Percentiles rank a stretch among this genome's conserved stretches.
Evolutionary conservation across 148 eudicot species (phyloP).

Genomic region (Beta vulgaris): DNA sequence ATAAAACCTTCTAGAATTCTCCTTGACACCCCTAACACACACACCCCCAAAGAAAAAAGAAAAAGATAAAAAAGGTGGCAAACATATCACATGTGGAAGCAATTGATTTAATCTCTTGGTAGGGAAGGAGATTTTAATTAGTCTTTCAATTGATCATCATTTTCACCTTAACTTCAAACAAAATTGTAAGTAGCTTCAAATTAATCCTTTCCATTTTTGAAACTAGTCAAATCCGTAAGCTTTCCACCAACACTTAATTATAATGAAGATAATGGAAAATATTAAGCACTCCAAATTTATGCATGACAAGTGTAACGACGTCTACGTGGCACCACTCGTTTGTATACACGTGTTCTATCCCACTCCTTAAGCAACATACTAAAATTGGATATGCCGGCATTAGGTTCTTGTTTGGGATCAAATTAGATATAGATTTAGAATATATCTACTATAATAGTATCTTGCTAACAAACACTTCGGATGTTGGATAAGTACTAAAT

Average conservation of each 20-base stretch:
- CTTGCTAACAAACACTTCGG: no score
- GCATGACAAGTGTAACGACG: background rate
- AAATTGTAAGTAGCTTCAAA: background rate
- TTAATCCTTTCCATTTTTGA: constrained; percentile 11
- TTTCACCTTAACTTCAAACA: background rate
- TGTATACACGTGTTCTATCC: constrained; percentile 1
- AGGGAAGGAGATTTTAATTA: background rate
- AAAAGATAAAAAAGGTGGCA: background rate
- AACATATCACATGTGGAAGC: constrained; percentile 12
- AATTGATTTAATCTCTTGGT: constrained; percentile 10
- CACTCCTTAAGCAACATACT: constrained; percentile 1
- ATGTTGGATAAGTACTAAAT: no score
- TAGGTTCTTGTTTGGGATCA: background rate
- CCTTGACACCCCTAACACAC: background rate
- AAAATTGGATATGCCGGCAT: constrained; percentile 6
- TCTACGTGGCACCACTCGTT: background rate
- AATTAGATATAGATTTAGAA: no score
- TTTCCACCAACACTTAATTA: constrained; percentile 1
- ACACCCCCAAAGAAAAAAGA: background rate
- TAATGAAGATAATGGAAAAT: background rate
- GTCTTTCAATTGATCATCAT: background rate
- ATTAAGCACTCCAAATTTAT: background rate
- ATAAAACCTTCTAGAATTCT: constrained; percentile 7
- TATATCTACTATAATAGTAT: no score
- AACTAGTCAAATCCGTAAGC: constrained; percentile 1